Conservation (phyloP, 768 basidiomycete genomes). For the Pulveroboletus ravenelii region DNA sequence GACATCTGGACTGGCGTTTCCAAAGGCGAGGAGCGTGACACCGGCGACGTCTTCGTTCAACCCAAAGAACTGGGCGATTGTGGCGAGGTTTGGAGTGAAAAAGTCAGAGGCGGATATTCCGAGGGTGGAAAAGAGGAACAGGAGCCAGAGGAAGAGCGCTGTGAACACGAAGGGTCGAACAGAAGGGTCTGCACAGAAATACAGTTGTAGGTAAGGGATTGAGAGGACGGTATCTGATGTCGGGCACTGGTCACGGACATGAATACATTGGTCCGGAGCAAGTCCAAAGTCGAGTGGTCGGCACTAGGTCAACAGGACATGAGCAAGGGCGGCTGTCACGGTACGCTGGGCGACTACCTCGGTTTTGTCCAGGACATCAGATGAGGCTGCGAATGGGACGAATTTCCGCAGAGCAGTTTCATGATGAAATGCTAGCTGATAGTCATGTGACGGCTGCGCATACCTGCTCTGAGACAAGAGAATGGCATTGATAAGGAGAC, state of each 20-base stretch:
- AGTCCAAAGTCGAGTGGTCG: constrained; percentile 52
- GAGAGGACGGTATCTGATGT: constrained; percentile 59
- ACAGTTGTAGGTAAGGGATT: constrained; percentile 62
- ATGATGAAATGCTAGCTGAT: constrained; percentile 1
- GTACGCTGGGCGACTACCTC: constrained; percentile 5
- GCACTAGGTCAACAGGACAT: constrained; percentile 43
- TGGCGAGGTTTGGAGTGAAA: constrained; percentile 94
- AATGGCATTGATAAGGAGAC: constrained; percentile 53
- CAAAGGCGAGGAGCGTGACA: constrained; percentile 94
- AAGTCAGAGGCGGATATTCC: constrained; percentile 96
- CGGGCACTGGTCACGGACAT: constrained; percentile 57
- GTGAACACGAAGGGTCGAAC: constrained; percentile 58
- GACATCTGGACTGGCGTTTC: constrained; percentile 94
- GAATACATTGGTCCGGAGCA: constrained; percentile 52
- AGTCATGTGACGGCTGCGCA: constrained; percentile 24
- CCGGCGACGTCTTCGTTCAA: constrained; percentile 93
- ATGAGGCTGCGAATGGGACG: background rate
- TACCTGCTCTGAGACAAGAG: constrained; percentile 64
- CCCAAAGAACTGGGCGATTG: constrained; percentile 79
- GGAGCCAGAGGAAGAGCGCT: constrained; percentile 69
- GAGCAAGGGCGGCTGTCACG: background rate
- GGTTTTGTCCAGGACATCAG: background rate
- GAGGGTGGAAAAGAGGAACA: constrained; percentile 93
- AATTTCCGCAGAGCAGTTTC: constrained; percentile 11
- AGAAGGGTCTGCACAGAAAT: constrained; percentile 60